Conservation (phyloP, 2,329 filamentous ascomycete genomes). For the Ophiostoma ips region DNA sequence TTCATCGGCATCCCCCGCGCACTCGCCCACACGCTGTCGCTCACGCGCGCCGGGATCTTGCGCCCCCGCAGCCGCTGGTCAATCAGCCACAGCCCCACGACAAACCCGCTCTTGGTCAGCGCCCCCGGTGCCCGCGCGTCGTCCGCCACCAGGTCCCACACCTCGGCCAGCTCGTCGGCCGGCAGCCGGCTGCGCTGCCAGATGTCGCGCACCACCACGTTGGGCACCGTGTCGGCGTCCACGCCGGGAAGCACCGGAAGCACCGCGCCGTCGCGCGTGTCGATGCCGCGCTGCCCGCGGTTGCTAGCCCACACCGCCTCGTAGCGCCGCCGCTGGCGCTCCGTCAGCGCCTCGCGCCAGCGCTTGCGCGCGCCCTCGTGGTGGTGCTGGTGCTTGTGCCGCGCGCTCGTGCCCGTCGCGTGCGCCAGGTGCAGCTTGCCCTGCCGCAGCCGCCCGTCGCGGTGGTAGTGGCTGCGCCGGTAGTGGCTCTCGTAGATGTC, state of each 20-base stretch:
- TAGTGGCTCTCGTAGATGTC: conserved; percentile 4
- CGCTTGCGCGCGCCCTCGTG: conserved; percentile 61
- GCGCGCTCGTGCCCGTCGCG: conserved; percentile 24
- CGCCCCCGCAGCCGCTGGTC: conserved; percentile 68
- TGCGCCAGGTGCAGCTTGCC: conserved; percentile 16
- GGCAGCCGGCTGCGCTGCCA: conserved; percentile 59
- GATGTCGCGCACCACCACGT: conserved; percentile 59
- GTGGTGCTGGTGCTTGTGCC: conserved; percentile 68
- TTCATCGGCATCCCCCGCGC: conserved; percentile 31
- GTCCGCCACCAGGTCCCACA: conserved; percentile 60
- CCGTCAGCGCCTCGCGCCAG: conserved; percentile 63
- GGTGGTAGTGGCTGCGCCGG: conserved; percentile 15
- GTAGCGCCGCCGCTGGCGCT: conserved; percentile 62
- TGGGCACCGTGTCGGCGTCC: conserved; percentile 41
- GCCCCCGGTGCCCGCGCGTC: conserved; percentile 36
- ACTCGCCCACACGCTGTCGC: conserved; percentile 64
- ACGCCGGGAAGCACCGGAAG: no score
- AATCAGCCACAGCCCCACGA: conserved; percentile 71
- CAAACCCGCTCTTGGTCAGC: conserved; percentile 57
- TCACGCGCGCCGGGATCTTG: conserved; percentile 59
- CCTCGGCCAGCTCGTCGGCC: conserved; percentile 53
- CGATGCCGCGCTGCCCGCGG: conserved; percentile 36
- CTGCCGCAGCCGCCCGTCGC: conserved; percentile 26
- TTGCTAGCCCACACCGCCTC: conserved; percentile 80
- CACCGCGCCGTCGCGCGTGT: no score